Evolutionary conservation across 441 rosid genomes (phyloP), one percentile per base, ranked within the genome.

Genomic region (Populus hybrid): DNA sequence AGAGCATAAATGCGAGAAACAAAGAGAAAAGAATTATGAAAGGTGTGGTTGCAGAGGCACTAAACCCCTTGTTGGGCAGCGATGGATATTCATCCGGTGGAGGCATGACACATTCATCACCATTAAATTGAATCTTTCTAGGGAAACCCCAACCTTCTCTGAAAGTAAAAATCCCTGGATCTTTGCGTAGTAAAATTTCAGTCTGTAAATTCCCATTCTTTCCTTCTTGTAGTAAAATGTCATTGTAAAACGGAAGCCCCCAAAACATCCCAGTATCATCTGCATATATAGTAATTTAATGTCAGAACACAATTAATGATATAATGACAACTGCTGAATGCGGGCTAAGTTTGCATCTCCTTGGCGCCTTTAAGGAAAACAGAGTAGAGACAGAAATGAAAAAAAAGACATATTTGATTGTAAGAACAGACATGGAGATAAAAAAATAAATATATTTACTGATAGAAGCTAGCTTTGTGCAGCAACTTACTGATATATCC

Each of bases 21-120:
- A 81, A 72, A 2, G 83, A 71, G 69, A 71, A 59, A n/a, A 83
- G 6, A 16, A 38, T 1, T 12, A 28, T 4, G 38, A 28, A 38
- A 42, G 63, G 21, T 40, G 16, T 40, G 53, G 74, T 28, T 7
- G 40, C n/a, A 65, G 23, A 36, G 59, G 57, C 34, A 21, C 10
- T 68, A 34, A 4, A 59, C 36, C 67, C 89, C 72, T 38, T 28
- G n/a, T 80, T 91, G 6, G 99, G 99, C 6, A 95, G 87, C 70
- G 82, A 84, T 0, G 99, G 98, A 70, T 85, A 95, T 20, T 86
- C 85, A 77, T 90, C 97, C 0, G 97, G 97, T 63, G 84, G 86
- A 20, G 99, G 98, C 98, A 95, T 92, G 3, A 91, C 97, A 78
- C 99, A 95, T 72, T 92, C 95, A 82, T 93, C 97, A 1, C 99